Base-by-base conservation (phyloP, 805 yeast genomes). In the Candida mattraensis region DNA sequence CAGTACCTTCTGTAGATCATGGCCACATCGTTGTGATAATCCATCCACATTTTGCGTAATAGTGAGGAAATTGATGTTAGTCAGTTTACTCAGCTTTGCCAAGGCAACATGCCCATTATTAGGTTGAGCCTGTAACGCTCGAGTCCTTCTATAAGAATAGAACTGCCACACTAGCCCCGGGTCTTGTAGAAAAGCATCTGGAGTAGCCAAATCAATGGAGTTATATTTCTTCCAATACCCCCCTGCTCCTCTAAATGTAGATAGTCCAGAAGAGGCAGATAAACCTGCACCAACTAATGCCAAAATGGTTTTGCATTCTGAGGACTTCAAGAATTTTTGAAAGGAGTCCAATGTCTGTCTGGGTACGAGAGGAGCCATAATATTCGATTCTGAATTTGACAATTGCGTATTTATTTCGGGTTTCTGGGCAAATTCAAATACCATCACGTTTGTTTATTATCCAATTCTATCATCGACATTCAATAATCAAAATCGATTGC, bases 161-260 rank as follows among this genome's bases (percentile, higher is more conserved):
- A 84, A 87, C 54, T 85, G 91, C 96, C 96, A 87, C 6, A 88
- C 96, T 7, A 87, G 66, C 0, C 86, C 85, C 0, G 96, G 95
- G 54, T 87, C 89, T 13, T 68, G 66, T 40, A 79, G 74, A 56
- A 88, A 87, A 5, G 95, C 96, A 53, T 87, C 96, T 0, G 95
- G 95, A 0, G 96, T 87, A 6, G 95, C 95, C 28, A 88, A 66
- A 52, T 87, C 96, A 28, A 85, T 80, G 48, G 88, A 78, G 34
- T 82, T 82, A 61, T 76, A 83, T 42, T 77, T 77, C 42, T 76
- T 70, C 95, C 96, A 87, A 18, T 81, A 63, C 0, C 93, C 91
- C 33, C 80, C 79, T 0, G 80, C 60, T 7, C 87, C 87, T 33
- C 87, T 64, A 53, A 80, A 83, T 0, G 91, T 81, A 4, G 85